Base-by-base conservation (phyloP, 805 yeast species). In the Nakazawaea peltata region DNA sequence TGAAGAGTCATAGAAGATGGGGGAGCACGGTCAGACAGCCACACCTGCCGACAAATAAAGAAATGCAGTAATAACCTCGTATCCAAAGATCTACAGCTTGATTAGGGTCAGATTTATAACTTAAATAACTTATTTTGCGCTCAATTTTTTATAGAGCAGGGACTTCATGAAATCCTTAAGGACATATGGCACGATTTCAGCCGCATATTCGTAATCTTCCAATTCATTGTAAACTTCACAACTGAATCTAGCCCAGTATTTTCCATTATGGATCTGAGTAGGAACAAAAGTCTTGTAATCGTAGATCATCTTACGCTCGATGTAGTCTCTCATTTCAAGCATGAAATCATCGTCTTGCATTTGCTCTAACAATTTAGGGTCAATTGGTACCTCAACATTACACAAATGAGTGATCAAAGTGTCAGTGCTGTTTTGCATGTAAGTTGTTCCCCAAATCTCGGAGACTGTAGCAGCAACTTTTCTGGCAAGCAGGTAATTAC, bases 211-310 rank as follows among this genome's bases (percentile, higher is more conserved):
- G 49, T 64, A 78, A 44, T 80, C 87, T 5, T 56, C 56, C n/a
- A 69, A 43, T 30, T 75, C 81, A 42, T 74, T 69, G 50, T 76
- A 80, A 9, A 76, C 54, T 46, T 76, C 81, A 19, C 77, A 77
- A 36, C 79, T 68, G 42, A 76, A 70, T 41, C 90, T 64, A 18
- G 60, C 54, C 54, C 58, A 69, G 19, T 65, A 28, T 22, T 44
- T 44, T 2, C 57, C 67, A 25, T 65, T 57, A 46, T 72, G 76
- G 29, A 53, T 43, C 2, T 47, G 49, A 23, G 66, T 43, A 4
- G 76, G 82, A 22, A 74, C 59, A 46, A 55, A 71, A 1, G 79
- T 67, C n/a, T 64, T 62, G 34, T 59, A 44, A 13, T 61, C 51
- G 5, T 41, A 33, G 19, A 58, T 48, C 30, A 51, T 35, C 34